phyloP scores from a whole-genome alignment of 495 filamentous ascomycete genomes.

The Penicillium ucsense region DNA sequence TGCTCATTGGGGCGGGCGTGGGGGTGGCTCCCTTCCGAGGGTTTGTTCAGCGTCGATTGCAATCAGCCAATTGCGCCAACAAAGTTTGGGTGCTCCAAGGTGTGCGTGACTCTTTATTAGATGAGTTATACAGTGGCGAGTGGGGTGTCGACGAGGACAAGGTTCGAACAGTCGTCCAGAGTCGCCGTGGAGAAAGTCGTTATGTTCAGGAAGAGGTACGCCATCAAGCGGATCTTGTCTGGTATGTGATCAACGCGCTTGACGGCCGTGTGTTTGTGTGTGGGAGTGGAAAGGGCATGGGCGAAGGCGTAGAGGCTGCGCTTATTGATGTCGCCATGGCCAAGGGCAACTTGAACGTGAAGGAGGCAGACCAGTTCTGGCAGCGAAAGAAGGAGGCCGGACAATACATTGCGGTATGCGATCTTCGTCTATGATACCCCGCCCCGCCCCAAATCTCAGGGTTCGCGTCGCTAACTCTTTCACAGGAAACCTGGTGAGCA shows the following conservation, averaged over 20 bases:
- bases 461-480: background rate
- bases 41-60: constrained; percentile 88
- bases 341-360: constrained; percentile 63
- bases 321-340: constrained; percentile 71
- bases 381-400: constrained; percentile 70
- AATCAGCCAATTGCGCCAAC: constrained; percentile 95
- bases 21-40: constrained; percentile 95
- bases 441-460: background rate
- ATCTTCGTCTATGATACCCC: background rate
- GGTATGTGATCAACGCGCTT: constrained; percentile 88
- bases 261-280: constrained; percentile 95
- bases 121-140: constrained; percentile 93
- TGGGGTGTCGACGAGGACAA: constrained; percentile 90
- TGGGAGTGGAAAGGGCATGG: constrained; percentile 90
- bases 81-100: constrained; percentile 99
- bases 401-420: constrained; percentile 76
- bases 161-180: constrained; percentile 90
- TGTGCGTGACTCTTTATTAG: constrained; percentile 82
- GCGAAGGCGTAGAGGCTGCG: constrained; percentile 83
- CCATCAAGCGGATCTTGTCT: constrained; percentile 86
- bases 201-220: constrained; percentile 85
- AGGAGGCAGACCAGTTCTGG: constrained; percentile 74
- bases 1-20: constrained; percentile 92
- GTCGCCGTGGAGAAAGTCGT: constrained; percentile 61
- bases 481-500: constrained; percentile 30